Percentiles rank a stretch among this genome's conserved stretches.
phyloP scores from a whole-genome alignment of 2,329 filamentous ascomycete genomes.

The Thelonectria olida region DNA sequence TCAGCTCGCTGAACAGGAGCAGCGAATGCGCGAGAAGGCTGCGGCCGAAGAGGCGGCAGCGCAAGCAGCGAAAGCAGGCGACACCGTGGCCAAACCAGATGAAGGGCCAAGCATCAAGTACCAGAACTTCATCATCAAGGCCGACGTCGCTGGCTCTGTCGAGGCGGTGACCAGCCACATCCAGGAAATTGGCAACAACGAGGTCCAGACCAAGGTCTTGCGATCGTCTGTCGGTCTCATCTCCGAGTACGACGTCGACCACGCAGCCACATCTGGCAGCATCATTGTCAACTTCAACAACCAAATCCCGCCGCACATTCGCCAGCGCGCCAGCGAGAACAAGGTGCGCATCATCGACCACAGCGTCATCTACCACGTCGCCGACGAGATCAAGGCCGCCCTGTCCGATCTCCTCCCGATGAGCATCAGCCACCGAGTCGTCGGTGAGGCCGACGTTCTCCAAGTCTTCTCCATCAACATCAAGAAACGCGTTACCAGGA shows the following conservation, averaged over 20 bases:
- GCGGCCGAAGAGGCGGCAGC: slow-evolving; percentile 50
- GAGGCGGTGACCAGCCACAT: slow-evolving; percentile 88
- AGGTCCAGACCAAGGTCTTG: slow-evolving; percentile 81
- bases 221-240: slow-evolving; percentile 81
- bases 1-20: slow-evolving; percentile 79
- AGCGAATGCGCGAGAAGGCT: slow-evolving; percentile 65
- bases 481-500: slow-evolving; percentile 73
- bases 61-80: slow-evolving; percentile 47
- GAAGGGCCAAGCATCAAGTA: slow-evolving; percentile 56
- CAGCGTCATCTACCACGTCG: slow-evolving; percentile 84
- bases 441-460: slow-evolving; percentile 87
- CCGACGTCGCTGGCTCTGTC: slow-evolving; percentile 91
- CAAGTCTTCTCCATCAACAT: slow-evolving; percentile 87
- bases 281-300: slow-evolving; percentile 90
- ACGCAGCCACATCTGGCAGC: slow-evolving; percentile 80
- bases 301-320: slow-evolving; percentile 71
- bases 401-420: slow-evolving; percentile 76
- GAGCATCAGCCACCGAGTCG: slow-evolving; percentile 75
- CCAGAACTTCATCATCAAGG: slow-evolving; percentile 88
- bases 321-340: slow-evolving; percentile 72
- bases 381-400: slow-evolving; percentile 75
- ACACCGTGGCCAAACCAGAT: slow-evolving; percentile 49
- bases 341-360: slow-evolving; percentile 84
- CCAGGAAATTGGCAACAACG: slow-evolving; percentile 81
- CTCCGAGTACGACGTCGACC: slow-evolving; percentile 87